Percentiles rank a stretch among this genome's conserved stretches.
These are phyloP conservation scores for Aspergillus glaucus DNA, from an alignment of 2,329 filamentous ascomycete genomes.

Conservation along the genomic window DNA sequence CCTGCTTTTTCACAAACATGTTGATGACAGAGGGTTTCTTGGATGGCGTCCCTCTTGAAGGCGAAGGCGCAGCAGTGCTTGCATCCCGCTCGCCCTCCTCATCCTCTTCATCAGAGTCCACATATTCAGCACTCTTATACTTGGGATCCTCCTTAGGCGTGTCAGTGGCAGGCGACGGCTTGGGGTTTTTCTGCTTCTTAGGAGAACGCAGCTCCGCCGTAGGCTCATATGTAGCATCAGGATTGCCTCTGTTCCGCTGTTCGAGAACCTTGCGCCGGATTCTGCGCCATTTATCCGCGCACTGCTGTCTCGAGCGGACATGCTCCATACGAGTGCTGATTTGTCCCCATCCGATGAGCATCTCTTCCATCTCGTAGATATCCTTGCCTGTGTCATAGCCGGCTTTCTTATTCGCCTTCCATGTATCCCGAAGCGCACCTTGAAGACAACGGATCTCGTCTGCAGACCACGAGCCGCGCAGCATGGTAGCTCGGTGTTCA, in stretches of 20 bases:
- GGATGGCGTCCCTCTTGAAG: not conserved
- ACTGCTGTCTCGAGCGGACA: constrained; percentile 32
- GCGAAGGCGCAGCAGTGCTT: not conserved
- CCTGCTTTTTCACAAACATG: not conserved
- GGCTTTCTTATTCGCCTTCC: constrained; percentile 12
- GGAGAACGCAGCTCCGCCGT: constrained; percentile 2
- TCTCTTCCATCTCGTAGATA: constrained; percentile 32
- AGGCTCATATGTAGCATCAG: constrained; percentile 21
- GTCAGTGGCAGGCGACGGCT: constrained; percentile 3
- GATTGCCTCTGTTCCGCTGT: constrained; percentile 15
- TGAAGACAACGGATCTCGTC: constrained; percentile 26
- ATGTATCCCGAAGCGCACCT: constrained; percentile 18
- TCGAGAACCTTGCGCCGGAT: constrained; percentile 16
- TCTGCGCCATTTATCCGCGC: constrained; percentile 36
- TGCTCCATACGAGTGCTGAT: constrained; percentile 25
- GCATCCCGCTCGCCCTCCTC: constrained; percentile 3
- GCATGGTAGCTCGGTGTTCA: constrained; percentile 30
- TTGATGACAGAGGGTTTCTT: not conserved
- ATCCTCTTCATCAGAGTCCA: constrained; percentile 8
- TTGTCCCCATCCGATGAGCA: constrained; percentile 24
- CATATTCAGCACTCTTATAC: constrained; percentile 7
- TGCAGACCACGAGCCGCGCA: constrained; percentile 31
- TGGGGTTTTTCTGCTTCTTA: constrained; percentile 1
- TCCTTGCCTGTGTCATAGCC: constrained; percentile 24
- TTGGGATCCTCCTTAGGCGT: constrained; percentile 2